Evolutionary conservation across 2,329 filamentous ascomycete species (phyloP).

Genomic region (Helotiales sp.): DNA sequence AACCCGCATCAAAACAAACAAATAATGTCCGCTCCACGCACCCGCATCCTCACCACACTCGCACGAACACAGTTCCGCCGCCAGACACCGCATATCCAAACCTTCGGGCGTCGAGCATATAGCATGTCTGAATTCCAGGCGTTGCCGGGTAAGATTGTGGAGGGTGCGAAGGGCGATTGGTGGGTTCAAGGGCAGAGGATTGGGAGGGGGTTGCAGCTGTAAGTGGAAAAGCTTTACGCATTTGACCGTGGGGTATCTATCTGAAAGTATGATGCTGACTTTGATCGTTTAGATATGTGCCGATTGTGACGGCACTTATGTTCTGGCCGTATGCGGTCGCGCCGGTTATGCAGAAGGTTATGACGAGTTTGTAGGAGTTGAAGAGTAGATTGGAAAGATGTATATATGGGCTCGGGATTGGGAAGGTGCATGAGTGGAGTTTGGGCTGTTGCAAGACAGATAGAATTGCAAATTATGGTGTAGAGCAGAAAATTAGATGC

Average conservation of each 20-base stretch:
- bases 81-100: background rate
- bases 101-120: background rate
- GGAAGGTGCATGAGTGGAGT: background rate
- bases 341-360: background rate
- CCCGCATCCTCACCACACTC: background rate
- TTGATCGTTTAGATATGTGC: background rate
- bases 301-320: background rate
- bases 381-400: too few relatives aligned
- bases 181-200: background rate
- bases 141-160: background rate
- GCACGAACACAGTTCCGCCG: background rate
- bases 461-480: too few relatives aligned
- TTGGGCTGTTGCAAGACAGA: background rate
- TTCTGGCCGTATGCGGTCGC: conserved; percentile 7
- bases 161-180: conserved; percentile 1
- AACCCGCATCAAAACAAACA: background rate
- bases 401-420: background rate
- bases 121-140: background rate
- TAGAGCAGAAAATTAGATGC: too few relatives aligned
- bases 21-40: background rate
- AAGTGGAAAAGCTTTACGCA: too few relatives aligned
- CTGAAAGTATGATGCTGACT: background rate
- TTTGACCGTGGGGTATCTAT: too few relatives aligned
- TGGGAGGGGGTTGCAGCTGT: conserved; percentile 1
- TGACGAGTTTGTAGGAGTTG: background rate